Evolutionary conservation across 768 basidiomycete genomes (phyloP), one percentile per base, ranked within the genome.

Genomic region (Fibroporia radiculosa): DNA sequence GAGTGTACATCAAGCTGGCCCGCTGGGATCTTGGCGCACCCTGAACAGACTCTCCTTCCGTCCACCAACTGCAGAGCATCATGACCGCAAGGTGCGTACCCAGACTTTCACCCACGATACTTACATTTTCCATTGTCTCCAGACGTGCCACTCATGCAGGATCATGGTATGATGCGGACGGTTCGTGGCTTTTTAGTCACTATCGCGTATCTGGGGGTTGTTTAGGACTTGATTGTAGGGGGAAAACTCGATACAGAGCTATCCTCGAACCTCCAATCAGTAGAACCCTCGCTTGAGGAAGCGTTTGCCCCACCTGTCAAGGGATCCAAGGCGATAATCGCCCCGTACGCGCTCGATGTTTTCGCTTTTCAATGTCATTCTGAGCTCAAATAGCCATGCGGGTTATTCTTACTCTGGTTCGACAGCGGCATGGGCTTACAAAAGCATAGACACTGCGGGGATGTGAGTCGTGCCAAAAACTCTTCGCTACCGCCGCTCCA

Each of bases 391-490:
- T 19, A 97, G 93, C 8, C 96, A 99, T 63, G 96, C 96, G 2
- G 96, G 96, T 4, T 97, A 93, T 66, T 75, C 81, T 4, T 98
- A 96, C 65, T 96, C 93, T 43, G 96, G 96, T 18, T 82, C 80
- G 4, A 74, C 93, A 1, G 95, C 96, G 2, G 95, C 92, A 2
- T 98, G 92, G 91, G 95, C 95, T 0, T 99, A 98, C 68, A 84
- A 80, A 62, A 78, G 79, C 56, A 84, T 98, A 48, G 85, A 95
- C 56, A 80, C 79, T 0, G 72, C 74, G 3, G 74, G 74, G 55
- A 86, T 97, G 96, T 95, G 51, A 52, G 82, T 71, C 20, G n/a
- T 44, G 33, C 33, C 41, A 11, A 34, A 19, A 12, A 26, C n/a
- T 13, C 11, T 18, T 37, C 16, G 24, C 23, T 13, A 18, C 24